These are phyloP conservation scores for Galerina marginata DNA, from an alignment of 768 basidiomycete species.

Conservation along the genomic window DNA sequence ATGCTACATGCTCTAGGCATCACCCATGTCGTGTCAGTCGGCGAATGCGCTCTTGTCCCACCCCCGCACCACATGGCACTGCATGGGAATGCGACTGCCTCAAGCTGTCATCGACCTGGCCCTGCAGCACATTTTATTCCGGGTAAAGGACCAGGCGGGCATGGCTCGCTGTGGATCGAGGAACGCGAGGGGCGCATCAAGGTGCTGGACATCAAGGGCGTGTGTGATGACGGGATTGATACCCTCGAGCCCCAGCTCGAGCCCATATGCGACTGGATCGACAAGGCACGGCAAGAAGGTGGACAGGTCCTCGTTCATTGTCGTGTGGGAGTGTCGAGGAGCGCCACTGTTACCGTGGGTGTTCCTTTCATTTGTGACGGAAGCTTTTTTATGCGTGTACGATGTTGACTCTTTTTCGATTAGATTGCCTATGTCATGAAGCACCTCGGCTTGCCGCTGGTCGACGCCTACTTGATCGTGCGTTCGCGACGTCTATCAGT, in stretches of 20 bases:
- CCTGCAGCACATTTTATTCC: constrained; percentile 42
- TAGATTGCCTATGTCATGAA: constrained; percentile 98
- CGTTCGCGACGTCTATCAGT: constrained; percentile 89
- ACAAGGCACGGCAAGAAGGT: constrained; percentile 78
- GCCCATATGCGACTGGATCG: constrained; percentile 93
- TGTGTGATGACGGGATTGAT: constrained; percentile 97
- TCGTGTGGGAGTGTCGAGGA: constrained; percentile 97
- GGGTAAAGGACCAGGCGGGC: constrained; percentile 54
- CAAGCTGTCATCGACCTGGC: constrained; percentile 34
- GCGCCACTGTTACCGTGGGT: constrained; percentile 85
- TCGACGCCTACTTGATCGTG: constrained; percentile 93
- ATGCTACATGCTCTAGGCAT: constrained; percentile 97
- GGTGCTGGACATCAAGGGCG: constrained; percentile 89
- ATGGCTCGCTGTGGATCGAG: constrained; percentile 86
- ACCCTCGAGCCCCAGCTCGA: constrained; percentile 88
- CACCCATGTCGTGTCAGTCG: constrained; percentile 96
- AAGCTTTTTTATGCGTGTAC: not conserved
- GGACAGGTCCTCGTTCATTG: constrained; percentile 96
- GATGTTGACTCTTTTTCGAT: not conserved
- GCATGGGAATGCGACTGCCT: constrained; percentile 5
- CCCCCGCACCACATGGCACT: constrained; percentile 56
- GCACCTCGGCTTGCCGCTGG: constrained; percentile 80
- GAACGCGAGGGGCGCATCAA: constrained; percentile 89
- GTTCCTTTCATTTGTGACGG: constrained; percentile 30
- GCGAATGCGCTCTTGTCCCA: constrained; percentile 90